Conservation (phyloP, 2,329 filamentous ascomycete species). For the Colletotrichum orchidophilum region DNA sequence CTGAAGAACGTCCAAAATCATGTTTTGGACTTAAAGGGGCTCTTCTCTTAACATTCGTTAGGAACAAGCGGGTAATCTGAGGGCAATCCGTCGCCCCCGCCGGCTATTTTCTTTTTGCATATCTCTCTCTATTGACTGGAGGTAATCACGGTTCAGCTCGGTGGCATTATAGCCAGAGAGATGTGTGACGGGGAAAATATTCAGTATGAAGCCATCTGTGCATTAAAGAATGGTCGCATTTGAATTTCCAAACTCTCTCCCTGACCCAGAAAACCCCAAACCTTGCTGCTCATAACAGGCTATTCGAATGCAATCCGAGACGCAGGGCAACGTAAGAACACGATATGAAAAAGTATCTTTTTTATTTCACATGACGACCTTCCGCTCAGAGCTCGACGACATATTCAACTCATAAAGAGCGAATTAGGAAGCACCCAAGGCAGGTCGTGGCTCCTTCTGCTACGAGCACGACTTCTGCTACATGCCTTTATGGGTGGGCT, state of each 20-base stretch:
- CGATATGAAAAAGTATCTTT: too few species aligned
- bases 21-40: not conserved
- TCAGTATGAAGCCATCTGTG: not conserved
- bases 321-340: too few species aligned
- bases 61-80: too few species aligned
- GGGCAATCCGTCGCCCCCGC: not conserved
- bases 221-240: not conserved
- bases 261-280: not conserved
- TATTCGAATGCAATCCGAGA: too few species aligned
- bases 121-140: not conserved
- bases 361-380: not conserved
- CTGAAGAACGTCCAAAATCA: too few species aligned
- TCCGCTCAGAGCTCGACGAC: not conserved
- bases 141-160: not conserved
- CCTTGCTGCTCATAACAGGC: too few species aligned
- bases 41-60: not conserved
- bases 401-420: not conserved
- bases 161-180: not conserved
- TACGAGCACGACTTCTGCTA: not conserved
- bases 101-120: not conserved
- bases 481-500: not conserved
- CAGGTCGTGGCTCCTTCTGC: not conserved
- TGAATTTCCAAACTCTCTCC: not conserved
- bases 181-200: not conserved
- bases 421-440: not conserved